phyloP scores from a whole-genome alignment of 345 rosid genomes.

The Gossypium rotundifolium region DNA sequence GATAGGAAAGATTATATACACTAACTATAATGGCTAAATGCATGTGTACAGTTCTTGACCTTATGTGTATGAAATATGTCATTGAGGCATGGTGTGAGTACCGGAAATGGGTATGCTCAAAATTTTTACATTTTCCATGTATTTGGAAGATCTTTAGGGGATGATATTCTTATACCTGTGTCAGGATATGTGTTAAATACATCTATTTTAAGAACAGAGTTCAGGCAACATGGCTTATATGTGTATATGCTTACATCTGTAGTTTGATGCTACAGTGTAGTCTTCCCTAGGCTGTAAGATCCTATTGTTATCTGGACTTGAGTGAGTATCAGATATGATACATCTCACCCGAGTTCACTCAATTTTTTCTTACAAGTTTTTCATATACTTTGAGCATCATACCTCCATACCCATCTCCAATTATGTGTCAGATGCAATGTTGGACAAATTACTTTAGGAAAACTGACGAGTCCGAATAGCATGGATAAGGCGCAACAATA shows the following conservation, averaged over 20 bases:
- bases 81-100: not conserved
- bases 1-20: not conserved
- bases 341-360: not conserved
- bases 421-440: not conserved
- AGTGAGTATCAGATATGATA: not conserved
- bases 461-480: not conserved
- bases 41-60: not conserved
- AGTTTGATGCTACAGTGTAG: not conserved
- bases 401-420: not conserved
- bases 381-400: not conserved
- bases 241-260: too few species aligned
- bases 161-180: not conserved
- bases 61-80: not conserved
- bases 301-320: not conserved
- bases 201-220: not conserved
- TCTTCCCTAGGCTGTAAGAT: not conserved
- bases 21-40: not conserved
- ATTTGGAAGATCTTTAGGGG: not conserved
- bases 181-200: not conserved
- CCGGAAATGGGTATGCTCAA: not conserved
- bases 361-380: not conserved
- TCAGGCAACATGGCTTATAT: not conserved
- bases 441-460: not conserved
- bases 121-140: not conserved
- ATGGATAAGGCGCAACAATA: not conserved